Conservation (phyloP, 148 eudicot genomes). For the Dysphania ambrosioides region DNA sequence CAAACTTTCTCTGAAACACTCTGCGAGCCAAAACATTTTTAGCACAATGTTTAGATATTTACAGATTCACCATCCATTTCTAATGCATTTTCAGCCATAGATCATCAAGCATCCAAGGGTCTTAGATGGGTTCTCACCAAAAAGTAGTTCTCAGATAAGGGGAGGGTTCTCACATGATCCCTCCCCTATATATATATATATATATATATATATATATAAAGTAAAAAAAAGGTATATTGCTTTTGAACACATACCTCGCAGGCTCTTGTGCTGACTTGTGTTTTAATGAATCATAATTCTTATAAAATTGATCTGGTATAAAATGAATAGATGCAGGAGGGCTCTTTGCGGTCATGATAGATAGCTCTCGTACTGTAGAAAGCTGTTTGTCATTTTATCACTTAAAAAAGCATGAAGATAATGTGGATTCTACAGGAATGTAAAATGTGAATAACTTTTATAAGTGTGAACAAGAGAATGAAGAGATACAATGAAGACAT, state of each 20-base stretch:
- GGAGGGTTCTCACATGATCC: too few relatives aligned
- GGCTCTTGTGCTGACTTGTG: conserved; percentile 58
- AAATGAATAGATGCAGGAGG: conserved; percentile 93
- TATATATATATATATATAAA: too few relatives aligned
- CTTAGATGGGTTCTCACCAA: too few relatives aligned
- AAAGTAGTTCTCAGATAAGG: too few relatives aligned
- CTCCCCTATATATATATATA: too few relatives aligned
- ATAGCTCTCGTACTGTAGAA: conserved; percentile 99
- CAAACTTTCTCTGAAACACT: too few relatives aligned
- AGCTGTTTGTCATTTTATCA: conserved; percentile 99
- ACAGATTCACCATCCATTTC: too few relatives aligned
- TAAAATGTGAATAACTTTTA: conserved; percentile 12
- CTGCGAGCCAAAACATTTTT: too few relatives aligned
- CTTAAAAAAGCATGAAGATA: conserved; percentile 79
- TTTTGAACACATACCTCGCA: conserved; percentile 48
- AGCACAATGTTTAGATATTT: too few relatives aligned
- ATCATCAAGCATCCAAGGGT: too few relatives aligned
- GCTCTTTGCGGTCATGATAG: conserved; percentile 97
- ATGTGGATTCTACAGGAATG: conserved; percentile 24
- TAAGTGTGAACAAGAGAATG: not conserved
- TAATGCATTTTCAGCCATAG: too few relatives aligned
- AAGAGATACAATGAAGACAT: conserved; percentile 12
- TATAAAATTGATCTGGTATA: conserved; percentile 79
- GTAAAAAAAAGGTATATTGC: not conserved
- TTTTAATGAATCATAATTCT: conserved; percentile 36